phyloP scores from a whole-genome alignment of 192 early-diverging fungal genomes.

The Backusella mclennaniae region DNA sequence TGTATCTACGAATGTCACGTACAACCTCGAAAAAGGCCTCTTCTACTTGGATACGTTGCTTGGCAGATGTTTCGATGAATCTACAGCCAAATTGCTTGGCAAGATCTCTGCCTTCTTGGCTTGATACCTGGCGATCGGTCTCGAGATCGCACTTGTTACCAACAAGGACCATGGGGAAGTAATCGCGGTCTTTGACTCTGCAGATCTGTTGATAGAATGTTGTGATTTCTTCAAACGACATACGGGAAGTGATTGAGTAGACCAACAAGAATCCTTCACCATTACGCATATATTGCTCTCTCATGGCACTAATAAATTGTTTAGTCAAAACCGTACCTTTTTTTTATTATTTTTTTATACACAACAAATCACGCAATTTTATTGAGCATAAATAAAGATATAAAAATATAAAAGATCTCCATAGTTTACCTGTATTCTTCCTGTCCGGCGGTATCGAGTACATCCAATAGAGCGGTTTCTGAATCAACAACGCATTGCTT shows the following conservation, averaged over 20 bases:
- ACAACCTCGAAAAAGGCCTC: slow-evolving; percentile 89
- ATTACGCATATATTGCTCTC: slow-evolving; percentile 96
- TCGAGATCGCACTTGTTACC: slow-evolving; percentile 92
- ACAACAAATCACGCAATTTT: not conserved
- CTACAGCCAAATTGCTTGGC: slow-evolving; percentile 74
- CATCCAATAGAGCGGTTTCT: slow-evolving; percentile 83
- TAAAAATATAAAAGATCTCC: not conserved
- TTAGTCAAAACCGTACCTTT: not conserved
- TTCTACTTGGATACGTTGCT: slow-evolving; percentile 86
- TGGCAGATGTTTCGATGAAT: slow-evolving; percentile 89
- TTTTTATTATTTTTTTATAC: not conserved
- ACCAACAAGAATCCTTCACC: slow-evolving; percentile 95
- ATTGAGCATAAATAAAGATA: not conserved
- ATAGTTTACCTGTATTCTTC: slow-evolving; percentile 82
- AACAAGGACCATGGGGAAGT: slow-evolving; percentile 83
- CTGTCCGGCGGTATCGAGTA: slow-evolving; percentile 96
- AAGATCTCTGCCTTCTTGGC: slow-evolving; percentile 76
- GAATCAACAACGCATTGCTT: slow-evolving; percentile 95
- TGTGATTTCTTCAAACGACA: slow-evolving; percentile 89
- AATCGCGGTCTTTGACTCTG: slow-evolving; percentile 91
- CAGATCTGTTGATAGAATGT: slow-evolving; percentile 91
- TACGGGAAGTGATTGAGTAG: slow-evolving; percentile 89
- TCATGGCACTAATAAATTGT: slow-evolving; percentile 59
- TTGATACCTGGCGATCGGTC: slow-evolving; percentile 78
- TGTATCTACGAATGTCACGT: slow-evolving; percentile 76